Conservation (phyloP, 495 filamentous ascomycete species). For the Aspergillus carlsbadensis region DNA sequence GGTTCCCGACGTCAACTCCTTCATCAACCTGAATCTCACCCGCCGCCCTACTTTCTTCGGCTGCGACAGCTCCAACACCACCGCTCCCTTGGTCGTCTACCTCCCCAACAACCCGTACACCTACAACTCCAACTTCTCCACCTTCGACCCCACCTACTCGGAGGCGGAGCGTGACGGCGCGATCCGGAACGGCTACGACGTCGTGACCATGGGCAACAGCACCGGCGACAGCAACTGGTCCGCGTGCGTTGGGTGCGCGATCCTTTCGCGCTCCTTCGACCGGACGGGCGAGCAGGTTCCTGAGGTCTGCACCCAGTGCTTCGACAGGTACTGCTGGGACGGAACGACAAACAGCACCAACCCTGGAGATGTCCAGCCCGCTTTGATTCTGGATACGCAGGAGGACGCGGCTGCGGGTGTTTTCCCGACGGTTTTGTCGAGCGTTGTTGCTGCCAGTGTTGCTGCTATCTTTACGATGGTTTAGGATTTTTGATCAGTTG, state of each 20-base stretch:
- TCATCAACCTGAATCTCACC: conserved; percentile 83
- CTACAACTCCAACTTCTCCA: conserved; percentile 67
- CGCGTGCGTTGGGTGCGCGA: conserved; percentile 78
- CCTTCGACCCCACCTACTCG: conserved; percentile 61
- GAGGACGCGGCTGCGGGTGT: conserved; percentile 16
- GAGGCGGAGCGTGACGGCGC: conserved; percentile 65
- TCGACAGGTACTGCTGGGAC: conserved; percentile 77
- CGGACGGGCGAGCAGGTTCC: conserved; percentile 65
- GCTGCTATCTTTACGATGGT: conserved; percentile 28
- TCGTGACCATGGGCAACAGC: conserved; percentile 76
- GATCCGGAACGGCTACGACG: conserved; percentile 77
- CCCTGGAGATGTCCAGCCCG: conserved; percentile 32
- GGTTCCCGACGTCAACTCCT: conserved; percentile 77
- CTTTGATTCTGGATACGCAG: not conserved
- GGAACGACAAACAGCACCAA: conserved; percentile 33
- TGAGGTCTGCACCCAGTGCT: conserved; percentile 69
- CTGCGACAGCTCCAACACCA: conserved; percentile 65
- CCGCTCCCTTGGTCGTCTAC: conserved; percentile 74
- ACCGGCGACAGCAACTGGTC: conserved; percentile 70
- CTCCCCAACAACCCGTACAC: conserved; percentile 80
- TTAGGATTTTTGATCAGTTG: conserved; percentile 19
- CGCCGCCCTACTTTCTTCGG: conserved; percentile 86
- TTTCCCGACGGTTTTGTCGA: conserved; percentile 21
- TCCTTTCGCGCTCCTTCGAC: conserved; percentile 69
- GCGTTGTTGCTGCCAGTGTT: conserved; percentile 22